A percentile compares a stretch with the other conserved stretches of the same genome.
phyloP scores from a whole-genome alignment of 768 basidiomycete genomes.

The Melanogaster broomeanus region DNA sequence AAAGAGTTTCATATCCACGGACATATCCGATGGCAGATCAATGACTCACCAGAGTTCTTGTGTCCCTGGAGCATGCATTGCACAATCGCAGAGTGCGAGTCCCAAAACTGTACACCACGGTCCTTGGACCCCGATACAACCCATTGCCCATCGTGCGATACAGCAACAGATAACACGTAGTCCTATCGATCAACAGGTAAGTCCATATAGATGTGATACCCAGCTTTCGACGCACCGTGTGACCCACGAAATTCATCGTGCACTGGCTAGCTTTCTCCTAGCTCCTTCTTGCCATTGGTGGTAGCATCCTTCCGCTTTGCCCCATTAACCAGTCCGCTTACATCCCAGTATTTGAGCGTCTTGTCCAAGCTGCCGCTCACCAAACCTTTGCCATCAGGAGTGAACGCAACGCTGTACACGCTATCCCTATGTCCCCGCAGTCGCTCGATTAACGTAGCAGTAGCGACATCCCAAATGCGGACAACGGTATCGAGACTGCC shows the following conservation, averaged over 20 bases:
- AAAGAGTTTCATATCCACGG: constrained; percentile 8
- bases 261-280: constrained; percentile 56
- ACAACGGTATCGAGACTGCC: constrained; percentile 78
- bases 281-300: constrained; percentile 49
- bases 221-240: constrained; percentile 58
- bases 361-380: constrained; percentile 92
- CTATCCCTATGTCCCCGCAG: constrained; percentile 80
- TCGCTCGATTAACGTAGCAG: constrained; percentile 67
- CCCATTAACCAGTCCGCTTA: constrained; percentile 39
- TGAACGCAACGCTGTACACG: constrained; percentile 90
- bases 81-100: constrained; percentile 72
- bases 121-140: constrained; percentile 97
- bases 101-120: constrained; percentile 94
- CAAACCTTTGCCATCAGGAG: constrained; percentile 84
- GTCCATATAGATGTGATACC: neutral
- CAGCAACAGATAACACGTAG: constrained; percentile 73
- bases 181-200: constrained; percentile 41
- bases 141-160: constrained; percentile 92
- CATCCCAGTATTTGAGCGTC: constrained; percentile 87
- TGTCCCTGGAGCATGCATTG: constrained; percentile 90
- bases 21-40: neutral
- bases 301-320: constrained; percentile 35
- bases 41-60: constrained; percentile 62
- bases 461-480: constrained; percentile 76
- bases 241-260: constrained; percentile 86